Percentiles rank a stretch among this genome's conserved stretches.
These are phyloP conservation scores for Nissolia schottii DNA, from an alignment of 306 rosid genomes.

Conservation along the genomic window DNA sequence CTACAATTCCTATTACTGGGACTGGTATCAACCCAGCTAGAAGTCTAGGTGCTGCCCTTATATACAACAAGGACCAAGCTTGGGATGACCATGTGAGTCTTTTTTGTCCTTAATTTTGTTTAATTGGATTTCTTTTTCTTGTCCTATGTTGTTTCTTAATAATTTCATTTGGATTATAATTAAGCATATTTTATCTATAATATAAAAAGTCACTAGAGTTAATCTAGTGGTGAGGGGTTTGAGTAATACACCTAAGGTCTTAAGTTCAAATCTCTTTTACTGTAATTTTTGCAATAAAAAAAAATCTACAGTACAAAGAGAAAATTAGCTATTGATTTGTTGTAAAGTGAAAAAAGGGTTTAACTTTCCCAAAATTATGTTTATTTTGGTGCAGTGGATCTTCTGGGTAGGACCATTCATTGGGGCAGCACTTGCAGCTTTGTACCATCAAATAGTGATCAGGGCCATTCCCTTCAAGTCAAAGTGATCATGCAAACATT, in stretches of 20 bases:
- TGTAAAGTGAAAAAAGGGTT: background rate
- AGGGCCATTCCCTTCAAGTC: constrained; percentile 34
- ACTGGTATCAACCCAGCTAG: constrained; percentile 34
- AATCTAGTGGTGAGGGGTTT: too few species aligned
- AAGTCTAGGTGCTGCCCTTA: constrained; percentile 33
- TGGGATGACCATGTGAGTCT: constrained; percentile 30
- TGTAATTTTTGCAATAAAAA: too few species aligned
- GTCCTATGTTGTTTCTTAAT: background rate
- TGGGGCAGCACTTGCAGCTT: constrained; percentile 36
- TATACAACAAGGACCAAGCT: constrained; percentile 24
- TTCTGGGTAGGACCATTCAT: constrained; percentile 30
- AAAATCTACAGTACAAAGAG: background rate
- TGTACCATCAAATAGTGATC: constrained; percentile 32
- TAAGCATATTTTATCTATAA: background rate
- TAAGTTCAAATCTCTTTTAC: too few species aligned
- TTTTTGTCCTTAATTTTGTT: background rate
- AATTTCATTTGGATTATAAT: background rate
- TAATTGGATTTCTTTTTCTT: background rate
- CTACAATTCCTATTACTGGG: constrained; percentile 32
- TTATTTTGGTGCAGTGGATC: constrained; percentile 30
- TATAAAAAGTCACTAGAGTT: too few species aligned
- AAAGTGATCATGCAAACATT: constrained; percentile 23
- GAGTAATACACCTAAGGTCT: too few species aligned
- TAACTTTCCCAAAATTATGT: background rate
- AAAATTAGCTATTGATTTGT: background rate